Conservation (phyloP, 805 yeast genomes). For the Candida wancherniae region DNA sequence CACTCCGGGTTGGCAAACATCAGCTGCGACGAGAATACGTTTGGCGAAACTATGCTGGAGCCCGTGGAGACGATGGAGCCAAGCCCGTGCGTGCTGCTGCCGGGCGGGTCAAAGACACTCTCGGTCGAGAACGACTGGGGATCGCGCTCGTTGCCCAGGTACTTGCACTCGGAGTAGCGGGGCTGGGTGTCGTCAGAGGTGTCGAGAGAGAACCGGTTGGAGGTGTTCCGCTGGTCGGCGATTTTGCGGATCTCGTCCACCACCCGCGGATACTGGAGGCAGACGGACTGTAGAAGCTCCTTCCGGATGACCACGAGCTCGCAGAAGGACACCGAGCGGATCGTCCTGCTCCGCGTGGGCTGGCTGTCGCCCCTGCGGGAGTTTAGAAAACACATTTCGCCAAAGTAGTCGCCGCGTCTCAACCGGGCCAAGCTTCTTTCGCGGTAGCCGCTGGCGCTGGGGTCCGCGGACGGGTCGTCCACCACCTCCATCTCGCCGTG, state of each 20-base stretch:
- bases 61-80: too few relatives aligned
- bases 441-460: slow-evolving; percentile 15
- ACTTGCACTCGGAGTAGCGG: background rate
- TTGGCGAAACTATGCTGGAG: slow-evolving; percentile 1
- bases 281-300: slow-evolving; percentile 49
- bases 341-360: slow-evolving; percentile 52
- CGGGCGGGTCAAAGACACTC: too few relatives aligned
- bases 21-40: slow-evolving; percentile 8
- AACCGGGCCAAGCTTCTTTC: slow-evolving; percentile 53
- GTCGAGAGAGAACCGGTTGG: slow-evolving; percentile 8
- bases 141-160: too few relatives aligned
- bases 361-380: slow-evolving; percentile 32
- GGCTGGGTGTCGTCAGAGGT: background rate
- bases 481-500: slow-evolving; percentile 70
- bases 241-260: slow-evolving; percentile 56
- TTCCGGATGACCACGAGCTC: slow-evolving; percentile 59
- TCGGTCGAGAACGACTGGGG: too few relatives aligned
- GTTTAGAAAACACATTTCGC: slow-evolving; percentile 68
- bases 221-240: slow-evolving; percentile 46
- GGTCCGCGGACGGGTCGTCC: slow-evolving; percentile 21
- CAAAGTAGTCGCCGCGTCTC: slow-evolving; percentile 62
- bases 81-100: too few relatives aligned
- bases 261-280: slow-evolving; percentile 54
- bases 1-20: slow-evolving; percentile 19
- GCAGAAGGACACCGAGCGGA: slow-evolving; percentile 55